phyloP scores from a whole-genome alignment of 495 filamentous ascomycete genomes.

The Acidomyces sp. region DNA sequence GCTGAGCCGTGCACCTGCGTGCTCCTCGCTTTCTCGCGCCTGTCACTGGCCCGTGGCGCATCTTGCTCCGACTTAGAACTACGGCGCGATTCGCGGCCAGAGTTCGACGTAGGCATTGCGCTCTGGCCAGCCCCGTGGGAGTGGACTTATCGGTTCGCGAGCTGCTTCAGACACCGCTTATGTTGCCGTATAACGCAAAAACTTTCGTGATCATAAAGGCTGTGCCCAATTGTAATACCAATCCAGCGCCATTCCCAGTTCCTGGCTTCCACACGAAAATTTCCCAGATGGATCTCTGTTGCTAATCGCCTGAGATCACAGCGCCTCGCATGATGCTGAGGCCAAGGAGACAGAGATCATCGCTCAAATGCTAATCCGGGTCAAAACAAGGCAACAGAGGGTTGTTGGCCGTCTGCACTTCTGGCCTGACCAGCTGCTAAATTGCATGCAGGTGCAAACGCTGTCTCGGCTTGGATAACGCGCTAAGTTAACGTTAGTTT shows the following conservation, averaged over 20 bases:
- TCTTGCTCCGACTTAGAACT: conserved; percentile 12
- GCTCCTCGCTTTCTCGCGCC: conserved; percentile 18
- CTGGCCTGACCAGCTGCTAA: too few species aligned
- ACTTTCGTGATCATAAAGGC: conserved; percentile 1
- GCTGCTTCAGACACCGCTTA: not conserved
- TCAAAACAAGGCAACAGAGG: too few species aligned
- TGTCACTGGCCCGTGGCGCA: conserved; percentile 2
- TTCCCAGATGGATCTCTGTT: too few species aligned
- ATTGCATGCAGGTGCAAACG: too few species aligned
- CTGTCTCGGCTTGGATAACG: too few species aligned
- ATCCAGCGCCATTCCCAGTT: conserved; percentile 5
- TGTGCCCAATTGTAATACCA: conserved; percentile 3
- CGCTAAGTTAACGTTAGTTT: too few species aligned
- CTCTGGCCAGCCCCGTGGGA: too few species aligned
- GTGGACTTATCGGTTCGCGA: not conserved
- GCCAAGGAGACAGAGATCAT: too few species aligned
- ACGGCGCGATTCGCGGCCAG: conserved; percentile 10
- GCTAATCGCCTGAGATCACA: too few species aligned
- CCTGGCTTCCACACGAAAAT: not conserved
- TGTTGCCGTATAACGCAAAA: conserved; percentile 8
- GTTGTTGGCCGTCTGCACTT: too few species aligned
- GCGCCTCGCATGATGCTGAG: too few species aligned
- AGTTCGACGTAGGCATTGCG: conserved; percentile 7
- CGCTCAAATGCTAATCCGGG: too few species aligned
- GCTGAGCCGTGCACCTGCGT: conserved; percentile 8